Percentiles rank a stretch among this genome's conserved stretches.
Conservation (phyloP, 495 filamentous ascomycete genomes). For the Thermothielavioides terrestris region DNA sequence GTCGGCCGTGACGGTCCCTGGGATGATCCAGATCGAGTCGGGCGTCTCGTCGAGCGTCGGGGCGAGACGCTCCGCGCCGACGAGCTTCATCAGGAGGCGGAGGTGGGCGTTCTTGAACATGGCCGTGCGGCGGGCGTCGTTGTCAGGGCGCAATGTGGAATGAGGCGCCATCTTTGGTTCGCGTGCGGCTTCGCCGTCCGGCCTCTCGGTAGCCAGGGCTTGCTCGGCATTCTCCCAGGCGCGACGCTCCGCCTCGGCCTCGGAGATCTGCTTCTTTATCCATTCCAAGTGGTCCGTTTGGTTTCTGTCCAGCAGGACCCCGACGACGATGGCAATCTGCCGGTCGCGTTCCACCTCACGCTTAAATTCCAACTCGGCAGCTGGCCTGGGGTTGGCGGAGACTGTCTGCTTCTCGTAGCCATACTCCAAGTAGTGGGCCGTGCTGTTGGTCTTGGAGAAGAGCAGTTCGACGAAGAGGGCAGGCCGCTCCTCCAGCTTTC, state of each 20-base stretch:
- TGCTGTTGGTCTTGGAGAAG: slow-evolving; percentile 84
- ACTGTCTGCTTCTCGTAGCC: slow-evolving; percentile 77
- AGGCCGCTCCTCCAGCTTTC: slow-evolving; percentile 75
- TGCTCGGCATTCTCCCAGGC: slow-evolving; percentile 67
- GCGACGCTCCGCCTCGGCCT: slow-evolving; percentile 63
- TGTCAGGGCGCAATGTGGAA: slow-evolving; percentile 56
- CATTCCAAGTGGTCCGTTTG: slow-evolving; percentile 68
- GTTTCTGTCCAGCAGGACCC: slow-evolving; percentile 66
- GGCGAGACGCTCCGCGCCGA: slow-evolving; percentile 62
- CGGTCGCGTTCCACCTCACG: slow-evolving; percentile 53
- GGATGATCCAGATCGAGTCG: slow-evolving; percentile 72
- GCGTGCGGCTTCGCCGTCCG: slow-evolving; percentile 24
- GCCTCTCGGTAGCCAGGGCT: slow-evolving; percentile 35
- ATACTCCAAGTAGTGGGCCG: slow-evolving; percentile 78
- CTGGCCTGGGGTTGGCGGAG: slow-evolving; percentile 47
- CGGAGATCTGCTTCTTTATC: slow-evolving; percentile 61
- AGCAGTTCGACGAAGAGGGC: slow-evolving; percentile 80
- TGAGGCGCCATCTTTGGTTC: slow-evolving; percentile 26
- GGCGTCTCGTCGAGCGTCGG: slow-evolving; percentile 54
- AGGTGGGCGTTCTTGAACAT: slow-evolving; percentile 88
- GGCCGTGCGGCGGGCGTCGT: slow-evolving; percentile 57
- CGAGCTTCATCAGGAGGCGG: slow-evolving; percentile 71
- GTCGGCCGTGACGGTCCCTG: slow-evolving; percentile 52
- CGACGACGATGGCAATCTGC: slow-evolving; percentile 70
- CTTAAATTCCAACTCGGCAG: slow-evolving; percentile 70